These are phyloP conservation scores for Tricholoma furcatifolium DNA, from an alignment of 768 basidiomycete genomes.

Conservation along the genomic window DNA sequence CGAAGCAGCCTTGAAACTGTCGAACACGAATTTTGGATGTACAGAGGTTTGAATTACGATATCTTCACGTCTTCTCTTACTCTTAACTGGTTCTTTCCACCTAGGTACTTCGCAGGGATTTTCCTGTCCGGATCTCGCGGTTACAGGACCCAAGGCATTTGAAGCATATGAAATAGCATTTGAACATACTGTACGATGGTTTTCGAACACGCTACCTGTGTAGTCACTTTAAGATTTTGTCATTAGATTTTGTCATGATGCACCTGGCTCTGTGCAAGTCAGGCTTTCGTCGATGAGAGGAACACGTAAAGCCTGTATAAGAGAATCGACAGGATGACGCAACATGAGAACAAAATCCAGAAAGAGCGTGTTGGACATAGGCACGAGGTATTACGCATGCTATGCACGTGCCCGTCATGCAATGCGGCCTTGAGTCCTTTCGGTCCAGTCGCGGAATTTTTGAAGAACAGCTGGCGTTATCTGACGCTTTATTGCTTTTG, in stretches of 20 bases:
- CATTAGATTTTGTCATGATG: neutral
- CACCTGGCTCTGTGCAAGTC: too few relatives aligned
- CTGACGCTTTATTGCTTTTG: constrained; percentile 68
- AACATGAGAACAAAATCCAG: too few relatives aligned
- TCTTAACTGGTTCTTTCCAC: neutral
- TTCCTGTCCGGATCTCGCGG: constrained; percentile 37
- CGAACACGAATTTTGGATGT: constrained; percentile 45
- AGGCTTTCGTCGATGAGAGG: neutral
- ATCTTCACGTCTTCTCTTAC: neutral
- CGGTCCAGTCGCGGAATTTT: constrained; percentile 71
- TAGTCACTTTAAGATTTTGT: neutral
- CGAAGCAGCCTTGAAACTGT: constrained; percentile 35
- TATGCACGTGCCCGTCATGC: constrained; percentile 2
- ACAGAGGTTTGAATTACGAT: constrained; percentile 33
- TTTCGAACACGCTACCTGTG: constrained; percentile 36
- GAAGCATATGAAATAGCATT: constrained; percentile 41
- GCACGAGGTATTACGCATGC: neutral
- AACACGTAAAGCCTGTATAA: neutral
- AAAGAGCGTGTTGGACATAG: too few relatives aligned
- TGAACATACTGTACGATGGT: constrained; percentile 43
- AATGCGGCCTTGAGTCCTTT: constrained; percentile 21
- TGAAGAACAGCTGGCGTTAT: constrained; percentile 80
- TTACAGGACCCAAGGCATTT: constrained; percentile 32
- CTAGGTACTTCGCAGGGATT: constrained; percentile 48
- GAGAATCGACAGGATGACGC: too few relatives aligned